Conservation (phyloP, 345 rosid species). For the Odontarrhena argentea region DNA sequence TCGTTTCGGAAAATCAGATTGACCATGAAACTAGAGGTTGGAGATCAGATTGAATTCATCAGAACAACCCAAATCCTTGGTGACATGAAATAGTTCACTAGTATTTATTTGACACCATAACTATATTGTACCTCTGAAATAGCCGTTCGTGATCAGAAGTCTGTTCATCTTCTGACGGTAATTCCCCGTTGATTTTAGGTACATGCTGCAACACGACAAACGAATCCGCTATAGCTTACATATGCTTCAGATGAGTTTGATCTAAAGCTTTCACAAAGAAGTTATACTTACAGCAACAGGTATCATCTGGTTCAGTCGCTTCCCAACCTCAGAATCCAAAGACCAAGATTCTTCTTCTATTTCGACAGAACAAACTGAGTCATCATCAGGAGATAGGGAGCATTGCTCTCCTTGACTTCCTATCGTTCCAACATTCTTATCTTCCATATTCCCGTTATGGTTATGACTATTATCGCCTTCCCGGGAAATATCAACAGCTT, state of each 20-base stretch:
- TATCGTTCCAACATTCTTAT: constrained; percentile 19
- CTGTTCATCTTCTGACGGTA: constrained; percentile 44
- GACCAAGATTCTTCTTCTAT: constrained; percentile 59
- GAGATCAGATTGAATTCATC: constrained; percentile 4
- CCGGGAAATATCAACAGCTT: constrained; percentile 17
- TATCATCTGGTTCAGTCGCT: constrained; percentile 68
- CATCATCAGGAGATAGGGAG: constrained; percentile 47
- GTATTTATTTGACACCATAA: not conserved
- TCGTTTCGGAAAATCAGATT: not conserved
- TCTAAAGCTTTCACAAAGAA: constrained; percentile 5
- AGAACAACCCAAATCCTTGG: not conserved
- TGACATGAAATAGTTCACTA: not conserved
- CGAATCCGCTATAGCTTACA: not conserved
- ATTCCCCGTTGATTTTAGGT: constrained; percentile 45
- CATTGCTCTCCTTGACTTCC: constrained; percentile 27
- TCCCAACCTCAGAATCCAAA: constrained; percentile 71
- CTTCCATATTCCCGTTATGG: constrained; percentile 37
- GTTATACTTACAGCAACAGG: constrained; percentile 66
- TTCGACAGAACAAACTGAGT: constrained; percentile 42
- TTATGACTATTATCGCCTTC: constrained; percentile 20
- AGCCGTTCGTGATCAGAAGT: constrained; percentile 44
- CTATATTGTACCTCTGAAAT: constrained; percentile 38
- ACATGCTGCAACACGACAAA: constrained; percentile 42
- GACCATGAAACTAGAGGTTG: not conserved
- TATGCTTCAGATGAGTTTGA: constrained; percentile 4